Base-by-base conservation (phyloP, 208 protist genomes). In the Wallacemonas sp. region DNA sequence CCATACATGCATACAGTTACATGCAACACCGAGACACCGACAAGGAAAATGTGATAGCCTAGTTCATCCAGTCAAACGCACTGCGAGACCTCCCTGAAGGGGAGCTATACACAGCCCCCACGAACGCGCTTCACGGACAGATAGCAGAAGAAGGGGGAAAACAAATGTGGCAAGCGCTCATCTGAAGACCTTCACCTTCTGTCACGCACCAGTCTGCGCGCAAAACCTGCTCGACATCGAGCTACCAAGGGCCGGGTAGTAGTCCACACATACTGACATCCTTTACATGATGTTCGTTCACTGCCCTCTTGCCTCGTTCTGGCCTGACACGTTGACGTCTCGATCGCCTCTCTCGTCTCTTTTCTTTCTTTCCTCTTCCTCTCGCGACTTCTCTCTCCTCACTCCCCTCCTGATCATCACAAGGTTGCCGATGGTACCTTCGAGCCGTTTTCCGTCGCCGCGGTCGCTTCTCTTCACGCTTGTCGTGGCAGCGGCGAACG, bases 361-460 rank as follows among this genome's bases (percentile, higher is more conserved):
- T 26, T 46, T 39, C 44, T 63, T 8, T 61, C 19, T 56, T 57
- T 56, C 30, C 61, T 77, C 62, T 70, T 55, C 68, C 57, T 56
- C 12, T 47, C 2, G 2, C 30, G n/a, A 21, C 44, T 49, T 26
- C 19, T 49, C 17, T 17, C 44, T 26, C 4, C 6, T 17, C 9
- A 17, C 17, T 26, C 9, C 19, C 44, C 9, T 49, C 44, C 44
- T n/a, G n/a, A n/a, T n/a, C n/a, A n/a, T n/a, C n/a, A n/a, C n/a
- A n/a, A n/a, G n/a, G n/a, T n/a, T n/a, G n/a, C n/a, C n/a, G n/a
- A n/a, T n/a, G n/a, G n/a, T n/a, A n/a, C n/a, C n/a, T n/a, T n/a
- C n/a, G n/a, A n/a, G n/a, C n/a, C n/a, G n/a, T n/a, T n/a, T n/a
- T n/a, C n/a, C n/a, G n/a, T n/a, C n/a, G 9, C 44, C 19, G 9